Evolutionary conservation across 2,329 filamentous ascomycete genomes (phyloP).

Genomic region (Nakataea oryzae): DNA sequence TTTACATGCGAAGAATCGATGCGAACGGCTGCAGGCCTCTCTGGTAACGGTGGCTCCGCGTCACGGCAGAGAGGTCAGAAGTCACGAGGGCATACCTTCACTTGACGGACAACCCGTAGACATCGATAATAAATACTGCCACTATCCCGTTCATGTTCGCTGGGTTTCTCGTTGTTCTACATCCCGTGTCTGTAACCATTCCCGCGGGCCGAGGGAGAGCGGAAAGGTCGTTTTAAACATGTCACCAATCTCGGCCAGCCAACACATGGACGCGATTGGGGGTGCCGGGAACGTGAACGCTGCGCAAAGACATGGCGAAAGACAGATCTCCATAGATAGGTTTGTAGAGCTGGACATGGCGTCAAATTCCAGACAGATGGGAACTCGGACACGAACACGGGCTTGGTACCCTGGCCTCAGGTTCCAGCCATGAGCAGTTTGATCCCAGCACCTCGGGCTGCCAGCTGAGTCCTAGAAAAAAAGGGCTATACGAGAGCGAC

Average conservation of each 20-base stretch:
- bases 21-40: not conserved
- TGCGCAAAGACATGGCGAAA: no score
- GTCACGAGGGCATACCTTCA: conserved; percentile 5
- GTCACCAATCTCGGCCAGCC: conserved; percentile 15
- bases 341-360: no score
- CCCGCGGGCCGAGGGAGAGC: not conserved
- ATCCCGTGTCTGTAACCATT: not conserved
- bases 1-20: not conserved
- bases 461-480: not conserved
- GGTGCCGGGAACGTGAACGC: conserved; percentile 8
- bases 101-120: not conserved
- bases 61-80: no score
- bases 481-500: not conserved
- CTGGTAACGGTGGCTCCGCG: no score
- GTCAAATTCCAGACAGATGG: not conserved
- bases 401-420: not conserved
- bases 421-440: not conserved
- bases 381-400: not conserved
- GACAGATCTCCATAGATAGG: no score
- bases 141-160: no score
- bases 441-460: not conserved
- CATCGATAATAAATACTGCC: not conserved
- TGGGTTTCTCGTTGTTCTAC: no score
- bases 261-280: conserved; percentile 12
- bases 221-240: conserved; percentile 3